Percentiles rank a stretch among this genome's conserved stretches.
phyloP scores from a whole-genome alignment of 768 basidiomycete species.

The Termitomyces sp. region DNA sequence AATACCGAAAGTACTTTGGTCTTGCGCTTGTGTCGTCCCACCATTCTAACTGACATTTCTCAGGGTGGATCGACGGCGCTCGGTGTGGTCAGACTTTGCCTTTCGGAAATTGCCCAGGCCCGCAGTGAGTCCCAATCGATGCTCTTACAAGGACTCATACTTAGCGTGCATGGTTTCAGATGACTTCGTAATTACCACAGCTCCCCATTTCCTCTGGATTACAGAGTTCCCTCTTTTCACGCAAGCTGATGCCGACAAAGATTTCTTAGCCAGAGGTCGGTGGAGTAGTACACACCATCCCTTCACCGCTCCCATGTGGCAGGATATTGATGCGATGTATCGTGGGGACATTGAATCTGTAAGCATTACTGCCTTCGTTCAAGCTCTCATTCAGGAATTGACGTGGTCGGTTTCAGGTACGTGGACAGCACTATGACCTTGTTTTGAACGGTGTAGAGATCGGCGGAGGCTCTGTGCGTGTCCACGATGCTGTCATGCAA shows the following conservation, averaged over 20 bases:
- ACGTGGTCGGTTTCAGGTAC: conserved; percentile 46
- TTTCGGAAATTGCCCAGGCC: conserved; percentile 63
- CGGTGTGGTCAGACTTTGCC: conserved; percentile 62
- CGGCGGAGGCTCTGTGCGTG: conserved; percentile 89
- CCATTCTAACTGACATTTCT: conserved; percentile 10
- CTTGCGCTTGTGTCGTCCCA: conserved; percentile 13
- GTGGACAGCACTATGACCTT: conserved; percentile 95
- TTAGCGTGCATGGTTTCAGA: conserved; percentile 35
- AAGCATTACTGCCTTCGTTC: conserved; percentile 16
- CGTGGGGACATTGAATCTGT: conserved; percentile 60
- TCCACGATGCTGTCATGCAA: conserved; percentile 87
- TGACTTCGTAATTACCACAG: conserved; percentile 46
- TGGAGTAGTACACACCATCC: conserved; percentile 96
- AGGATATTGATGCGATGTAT: conserved; percentile 79
- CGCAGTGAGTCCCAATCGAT: conserved; percentile 43
- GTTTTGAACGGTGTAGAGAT: conserved; percentile 93
- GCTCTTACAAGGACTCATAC: background rate
- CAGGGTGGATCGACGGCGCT: conserved; percentile 87
- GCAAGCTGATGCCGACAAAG: conserved; percentile 82
- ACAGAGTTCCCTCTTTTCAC: conserved; percentile 95
- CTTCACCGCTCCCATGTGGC: conserved; percentile 93
- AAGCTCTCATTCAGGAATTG: background rate
- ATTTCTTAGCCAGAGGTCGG: conserved; percentile 77
- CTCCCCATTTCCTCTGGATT: conserved; percentile 90
- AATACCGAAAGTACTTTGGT: conserved; percentile 44